Evolutionary conservation across 2,329 filamentous ascomycete genomes (phyloP), one percentile per base, ranked within the genome.

Genomic region (Colletotrichum costaricense): DNA sequence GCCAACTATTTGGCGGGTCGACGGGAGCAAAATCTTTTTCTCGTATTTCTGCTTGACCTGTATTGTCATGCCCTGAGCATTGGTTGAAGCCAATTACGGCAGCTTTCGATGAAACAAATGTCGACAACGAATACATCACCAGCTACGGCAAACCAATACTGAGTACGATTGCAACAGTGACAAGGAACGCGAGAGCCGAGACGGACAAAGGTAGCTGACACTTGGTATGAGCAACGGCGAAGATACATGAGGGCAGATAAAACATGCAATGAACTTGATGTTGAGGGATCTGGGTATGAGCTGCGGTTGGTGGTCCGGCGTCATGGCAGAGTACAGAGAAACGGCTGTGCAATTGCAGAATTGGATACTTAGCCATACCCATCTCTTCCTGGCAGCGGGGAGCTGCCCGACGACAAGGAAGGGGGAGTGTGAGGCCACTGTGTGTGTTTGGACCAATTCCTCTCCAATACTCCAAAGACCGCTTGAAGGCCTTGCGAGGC

Each of bases 331-430:
- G 33, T 38, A 14, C 35, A 38, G 35, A 38, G 35, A 5, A 38
- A 38, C 35, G 35, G 35, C 33, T 42, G 38, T 49, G 28, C 26
- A 11, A 59, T 46, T 46, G 42, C 42, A 46, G 42, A 46, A 7
- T n/a, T 46, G 14, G 42, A 19, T 14, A 46, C 42, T 14, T 46
- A 46, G 42, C 42, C 42, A 46, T 59, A 67, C 28, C 42, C 22
- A 19, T 30, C 19, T 58, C 30, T 54, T 30, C 33, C 28, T 33
- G 30, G 66, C 66, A 24, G 26, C 66, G 66, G 66, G 66, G 66
- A 64, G 58, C 66, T 63, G 24, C 24, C 66, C 49, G 65, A 68
- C 33, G 33, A 38, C 46, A 30, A 58, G 42, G 22, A 35, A 67
- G 26, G 28, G 7, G 24, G 28, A 35, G 52, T 33, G 19, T 4